Percentiles rank a stretch among this genome's conserved stretches.
phyloP scores from a whole-genome alignment of 495 filamentous ascomycete species.

The Glarea lozoyensis region DNA sequence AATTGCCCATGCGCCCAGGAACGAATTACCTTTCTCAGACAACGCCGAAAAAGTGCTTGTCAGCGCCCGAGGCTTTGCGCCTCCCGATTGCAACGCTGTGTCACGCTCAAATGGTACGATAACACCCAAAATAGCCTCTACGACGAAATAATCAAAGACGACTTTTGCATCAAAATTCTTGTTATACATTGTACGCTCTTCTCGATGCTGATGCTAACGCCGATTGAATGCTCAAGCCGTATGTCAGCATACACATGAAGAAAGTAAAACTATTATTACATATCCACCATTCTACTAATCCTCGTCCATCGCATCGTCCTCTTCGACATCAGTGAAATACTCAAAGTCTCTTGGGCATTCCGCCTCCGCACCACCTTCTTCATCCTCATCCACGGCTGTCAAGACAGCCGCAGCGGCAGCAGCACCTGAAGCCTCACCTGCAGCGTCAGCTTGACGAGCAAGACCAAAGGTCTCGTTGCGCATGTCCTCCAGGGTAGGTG shows the following conservation, averaged over 20 bases:
- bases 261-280: conserved; percentile 22
- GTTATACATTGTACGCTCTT: conserved; percentile 16
- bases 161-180: conserved; percentile 2
- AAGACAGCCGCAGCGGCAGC: conserved; percentile 67
- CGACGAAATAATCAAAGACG: neutral
- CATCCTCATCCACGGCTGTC: conserved; percentile 79
- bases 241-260: conserved; percentile 12
- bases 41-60: too few species aligned
- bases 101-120: neutral
- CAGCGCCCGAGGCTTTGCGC: too few species aligned
- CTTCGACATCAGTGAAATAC: conserved; percentile 70
- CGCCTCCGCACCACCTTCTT: conserved; percentile 75
- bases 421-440: conserved; percentile 27
- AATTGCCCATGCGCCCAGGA: too few species aligned
- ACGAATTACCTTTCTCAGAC: too few species aligned
- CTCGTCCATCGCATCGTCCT: conserved; percentile 36
- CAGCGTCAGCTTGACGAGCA: conserved; percentile 14
- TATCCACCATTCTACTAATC: neutral
- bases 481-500: conserved; percentile 19
- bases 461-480: conserved; percentile 17
- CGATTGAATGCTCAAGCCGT: conserved; percentile 7
- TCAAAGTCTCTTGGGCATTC: conserved; percentile 73
- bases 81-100: too few species aligned
- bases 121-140: neutral
- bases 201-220: neutral